These are phyloP conservation scores for Vigna hirtella DNA, from an alignment of 306 rosid genomes.

Conservation along the genomic window DNA sequence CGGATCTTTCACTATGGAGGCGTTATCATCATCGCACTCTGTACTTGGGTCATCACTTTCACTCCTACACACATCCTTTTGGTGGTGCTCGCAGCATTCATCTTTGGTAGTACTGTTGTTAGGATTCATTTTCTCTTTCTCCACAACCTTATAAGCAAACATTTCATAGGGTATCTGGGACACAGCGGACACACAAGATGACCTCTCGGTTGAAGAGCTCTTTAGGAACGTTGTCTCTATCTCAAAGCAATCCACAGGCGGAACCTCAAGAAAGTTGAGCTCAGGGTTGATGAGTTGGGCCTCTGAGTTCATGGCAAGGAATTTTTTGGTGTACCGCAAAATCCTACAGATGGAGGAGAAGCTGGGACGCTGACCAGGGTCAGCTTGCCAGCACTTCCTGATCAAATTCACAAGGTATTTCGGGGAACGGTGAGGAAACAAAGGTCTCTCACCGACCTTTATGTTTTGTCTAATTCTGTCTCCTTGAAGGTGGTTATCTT, in stretches of 20 bases:
- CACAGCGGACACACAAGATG: conserved; percentile 31
- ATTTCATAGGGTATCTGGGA: conserved; percentile 81
- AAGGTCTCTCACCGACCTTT: conserved; percentile 90
- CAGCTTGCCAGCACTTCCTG: conserved; percentile 86
- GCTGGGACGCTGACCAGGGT: conserved; percentile 72
- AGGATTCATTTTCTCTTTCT: conserved; percentile 63
- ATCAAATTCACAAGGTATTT: conserved; percentile 81
- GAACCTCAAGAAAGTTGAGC: conserved; percentile 56
- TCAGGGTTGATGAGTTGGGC: conserved; percentile 63
- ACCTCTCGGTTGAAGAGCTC: conserved; percentile 47
- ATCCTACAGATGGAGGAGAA: conserved; percentile 93
- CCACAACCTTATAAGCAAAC: conserved; percentile 73
- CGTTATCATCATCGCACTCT: conserved; percentile 37
- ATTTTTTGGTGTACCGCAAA: conserved; percentile 76
- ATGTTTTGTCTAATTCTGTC: conserved; percentile 69
- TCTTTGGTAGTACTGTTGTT: conserved; percentile 32
- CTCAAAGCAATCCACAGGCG: conserved; percentile 72
- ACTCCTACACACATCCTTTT: conserved; percentile 35
- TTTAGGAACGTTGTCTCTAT: conserved; percentile 69
- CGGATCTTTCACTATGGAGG: conserved; percentile 54
- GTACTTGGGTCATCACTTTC: conserved; percentile 38
- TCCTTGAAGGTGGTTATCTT: conserved; percentile 80
- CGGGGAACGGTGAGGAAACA: conserved; percentile 83
- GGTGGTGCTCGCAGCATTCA: conserved; percentile 41
- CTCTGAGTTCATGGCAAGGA: conserved; percentile 64